Percentiles rank a stretch among this genome's conserved stretches.
phyloP scores from a whole-genome alignment of 164 flowering plant species.

The Paratinospora sagittata region DNA sequence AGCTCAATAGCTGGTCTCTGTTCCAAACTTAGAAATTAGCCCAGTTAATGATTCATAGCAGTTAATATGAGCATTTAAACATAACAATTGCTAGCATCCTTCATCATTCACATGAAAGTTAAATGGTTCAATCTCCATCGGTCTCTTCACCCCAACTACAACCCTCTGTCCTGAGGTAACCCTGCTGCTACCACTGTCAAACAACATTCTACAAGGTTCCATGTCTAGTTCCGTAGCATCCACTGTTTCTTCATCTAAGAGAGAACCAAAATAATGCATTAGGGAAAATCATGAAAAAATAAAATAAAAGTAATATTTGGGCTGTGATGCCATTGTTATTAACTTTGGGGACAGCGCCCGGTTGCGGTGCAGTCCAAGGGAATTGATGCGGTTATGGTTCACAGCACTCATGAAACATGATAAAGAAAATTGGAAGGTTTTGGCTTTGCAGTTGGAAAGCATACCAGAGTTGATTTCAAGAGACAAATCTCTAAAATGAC shows the following conservation, averaged over 20 bases:
- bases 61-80: neutral
- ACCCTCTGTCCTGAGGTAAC: constrained; percentile 18
- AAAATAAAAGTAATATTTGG: neutral
- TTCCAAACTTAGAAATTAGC: neutral
- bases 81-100: neutral
- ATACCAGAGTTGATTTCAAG: constrained; percentile 38
- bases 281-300: neutral
- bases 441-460: constrained; percentile 5
- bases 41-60: neutral
- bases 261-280: constrained; percentile 5
- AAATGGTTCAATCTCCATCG: constrained; percentile 20
- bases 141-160: constrained; percentile 46
- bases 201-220: constrained; percentile 20
- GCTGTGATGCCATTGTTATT: neutral
- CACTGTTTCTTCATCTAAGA: constrained; percentile 39
- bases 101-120: constrained; percentile 1
- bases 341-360: neutral
- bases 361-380: neutral
- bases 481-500: constrained; percentile 45
- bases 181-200: neutral
- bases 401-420: neutral
- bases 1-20: neutral
- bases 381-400: no score
- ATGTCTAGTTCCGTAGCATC: neutral
- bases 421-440: neutral